phyloP scores from a whole-genome alignment of 192 early-diverging fungal species.

The Ambispora gerdemannii region DNA sequence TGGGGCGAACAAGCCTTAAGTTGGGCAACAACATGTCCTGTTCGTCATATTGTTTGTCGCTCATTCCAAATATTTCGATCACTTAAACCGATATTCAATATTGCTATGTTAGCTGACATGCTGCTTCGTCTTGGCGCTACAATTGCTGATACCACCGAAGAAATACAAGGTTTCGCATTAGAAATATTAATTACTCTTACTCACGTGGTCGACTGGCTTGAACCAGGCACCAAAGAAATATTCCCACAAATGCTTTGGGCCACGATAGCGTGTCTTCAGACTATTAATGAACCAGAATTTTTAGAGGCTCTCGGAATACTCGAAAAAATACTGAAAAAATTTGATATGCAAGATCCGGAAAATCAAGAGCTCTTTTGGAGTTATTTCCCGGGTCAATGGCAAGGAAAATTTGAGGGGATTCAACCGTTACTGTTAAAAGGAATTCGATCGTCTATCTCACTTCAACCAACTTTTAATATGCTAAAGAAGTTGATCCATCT shows the following conservation, averaged over 20 bases:
- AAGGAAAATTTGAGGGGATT: conserved; percentile 68
- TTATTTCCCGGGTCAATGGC: conserved; percentile 73
- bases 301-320: conserved; percentile 66
- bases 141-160: conserved; percentile 67
- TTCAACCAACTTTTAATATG: conserved; percentile 54
- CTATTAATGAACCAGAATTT: conserved; percentile 75
- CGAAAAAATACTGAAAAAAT: conserved; percentile 55
- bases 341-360: conserved; percentile 51
- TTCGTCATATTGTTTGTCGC: conserved; percentile 81
- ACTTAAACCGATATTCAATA: conserved; percentile 66
- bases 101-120: conserved; percentile 74
- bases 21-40: conserved; percentile 82
- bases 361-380: conserved; percentile 50
- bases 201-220: conserved; percentile 58
- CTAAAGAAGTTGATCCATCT: conserved; percentile 57
- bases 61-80: conserved; percentile 81
- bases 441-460: conserved; percentile 54
- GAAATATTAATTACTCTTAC: conserved; percentile 73
- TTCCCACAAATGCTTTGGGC: conserved; percentile 86
- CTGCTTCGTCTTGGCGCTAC: conserved; percentile 72
- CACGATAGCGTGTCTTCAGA: conserved; percentile 65
- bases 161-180: conserved; percentile 77
- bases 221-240: conserved; percentile 49
- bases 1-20: conserved; percentile 80
- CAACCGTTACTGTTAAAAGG: conserved; percentile 73